Evolutionary conservation across 768 basidiomycete species (phyloP).

Genomic region (Mycena rebaudengoi): DNA sequence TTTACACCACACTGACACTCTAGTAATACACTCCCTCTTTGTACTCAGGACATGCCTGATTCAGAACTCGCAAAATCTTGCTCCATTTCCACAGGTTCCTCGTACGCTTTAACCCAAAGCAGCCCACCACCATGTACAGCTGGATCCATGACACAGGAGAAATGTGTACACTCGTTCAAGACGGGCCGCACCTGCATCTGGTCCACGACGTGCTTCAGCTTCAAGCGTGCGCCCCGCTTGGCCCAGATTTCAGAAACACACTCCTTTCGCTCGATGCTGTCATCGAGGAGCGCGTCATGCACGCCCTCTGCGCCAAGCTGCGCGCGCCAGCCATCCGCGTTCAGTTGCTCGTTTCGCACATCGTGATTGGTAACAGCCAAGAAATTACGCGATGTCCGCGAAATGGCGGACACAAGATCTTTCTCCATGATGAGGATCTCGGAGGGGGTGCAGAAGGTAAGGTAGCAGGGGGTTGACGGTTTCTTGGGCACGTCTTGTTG

Average conservation of each 20-base stretch:
- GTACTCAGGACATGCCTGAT: not conserved
- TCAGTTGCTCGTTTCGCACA: slow-evolving; percentile 34
- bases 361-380: slow-evolving; percentile 50
- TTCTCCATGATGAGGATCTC: slow-evolving; percentile 45
- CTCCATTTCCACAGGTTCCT: slow-evolving; percentile 29
- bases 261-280: slow-evolving; percentile 44
- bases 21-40: not conserved
- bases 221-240: slow-evolving; percentile 6
- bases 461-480: slow-evolving; percentile 42
- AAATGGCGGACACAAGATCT: slow-evolving; percentile 35
- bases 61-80: not conserved
- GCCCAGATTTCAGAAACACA: slow-evolving; percentile 34
- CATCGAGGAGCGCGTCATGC: slow-evolving; percentile 33
- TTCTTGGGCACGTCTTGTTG: slow-evolving; percentile 22
- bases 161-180: slow-evolving; percentile 46
- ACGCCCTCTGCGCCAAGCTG: slow-evolving; percentile 23
- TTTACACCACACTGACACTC: not conserved
- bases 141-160: slow-evolving; percentile 50
- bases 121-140: slow-evolving; percentile 43
- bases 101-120: slow-evolving; percentile 43
- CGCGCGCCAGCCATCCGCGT: slow-evolving; percentile 28
- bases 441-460: slow-evolving; percentile 45
- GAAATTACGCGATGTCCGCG: slow-evolving; percentile 33
- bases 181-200: slow-evolving; percentile 46
- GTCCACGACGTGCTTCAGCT: slow-evolving; percentile 33